Conservation (phyloP, 805 yeast species). For the Jamesozyma gamospora region DNA sequence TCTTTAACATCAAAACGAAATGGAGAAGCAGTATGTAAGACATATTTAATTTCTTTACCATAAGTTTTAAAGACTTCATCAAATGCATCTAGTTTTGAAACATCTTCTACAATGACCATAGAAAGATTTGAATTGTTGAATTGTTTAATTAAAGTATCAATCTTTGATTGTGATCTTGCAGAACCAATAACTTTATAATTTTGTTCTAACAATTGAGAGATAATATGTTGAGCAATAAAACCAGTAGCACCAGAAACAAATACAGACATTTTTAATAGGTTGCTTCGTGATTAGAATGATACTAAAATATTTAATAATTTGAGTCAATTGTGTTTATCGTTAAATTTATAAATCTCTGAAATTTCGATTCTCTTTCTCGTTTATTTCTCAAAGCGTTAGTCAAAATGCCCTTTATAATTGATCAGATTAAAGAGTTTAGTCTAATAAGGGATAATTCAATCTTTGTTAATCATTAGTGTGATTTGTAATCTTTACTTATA, state of each 20-base stretch:
- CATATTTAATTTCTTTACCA: conserved; percentile 31
- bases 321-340: no score
- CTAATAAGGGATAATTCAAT: no score
- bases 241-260: conserved; percentile 1
- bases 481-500: no score
- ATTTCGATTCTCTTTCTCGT: no score
- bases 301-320: no score
- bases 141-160: conserved; percentile 28
- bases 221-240: conserved; percentile 1
- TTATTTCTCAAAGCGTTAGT: no score
- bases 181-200: conserved; percentile 1
- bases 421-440: no score
- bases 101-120: conserved; percentile 30
- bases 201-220: background rate
- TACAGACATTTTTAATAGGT: conserved; percentile 1
- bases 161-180: conserved; percentile 30
- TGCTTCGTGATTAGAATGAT: no score
- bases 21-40: conserved; percentile 36
- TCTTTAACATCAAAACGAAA: conserved; percentile 28
- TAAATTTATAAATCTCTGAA: no score
- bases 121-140: conserved; percentile 20
- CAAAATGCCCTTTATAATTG: no score
- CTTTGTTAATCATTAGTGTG: no score
- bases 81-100: conserved; percentile 33
- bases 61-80: conserved; percentile 34